phyloP scores from a whole-genome alignment of 495 filamentous ascomycete genomes.

The Gamarada debralockiae region DNA sequence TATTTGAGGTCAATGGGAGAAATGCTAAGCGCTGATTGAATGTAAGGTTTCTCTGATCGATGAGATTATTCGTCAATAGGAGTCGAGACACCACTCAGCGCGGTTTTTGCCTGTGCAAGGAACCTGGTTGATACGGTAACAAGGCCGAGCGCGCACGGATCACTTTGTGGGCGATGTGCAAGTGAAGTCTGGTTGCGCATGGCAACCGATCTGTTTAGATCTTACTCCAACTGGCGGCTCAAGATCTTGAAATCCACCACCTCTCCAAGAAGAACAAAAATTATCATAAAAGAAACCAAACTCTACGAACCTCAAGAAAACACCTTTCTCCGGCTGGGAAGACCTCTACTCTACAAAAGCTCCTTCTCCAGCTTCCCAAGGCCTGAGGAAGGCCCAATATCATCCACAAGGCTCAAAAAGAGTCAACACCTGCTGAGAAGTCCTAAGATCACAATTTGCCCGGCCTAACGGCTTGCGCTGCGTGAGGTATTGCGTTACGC shows the following conservation, averaged over 20 bases:
- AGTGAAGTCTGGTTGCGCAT: no score
- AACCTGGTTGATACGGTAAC: conserved; percentile 3
- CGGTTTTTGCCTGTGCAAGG: no score
- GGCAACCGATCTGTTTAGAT: no score
- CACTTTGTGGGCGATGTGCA: no score
- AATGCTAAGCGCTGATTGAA: conserved; percentile 15
- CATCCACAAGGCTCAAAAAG: conserved; percentile 26
- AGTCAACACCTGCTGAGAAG: conserved; percentile 42
- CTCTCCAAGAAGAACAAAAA: background rate
- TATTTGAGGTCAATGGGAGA: background rate
- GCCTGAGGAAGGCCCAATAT: conserved; percentile 22
- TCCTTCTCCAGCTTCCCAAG: conserved; percentile 9
- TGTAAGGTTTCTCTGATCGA: background rate
- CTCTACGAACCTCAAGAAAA: background rate
- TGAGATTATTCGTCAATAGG: no score
- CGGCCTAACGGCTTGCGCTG: conserved; percentile 71
- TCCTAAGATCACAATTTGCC: conserved; percentile 39
- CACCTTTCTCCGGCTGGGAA: background rate
- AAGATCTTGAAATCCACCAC: background rate
- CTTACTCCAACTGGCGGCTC: background rate
- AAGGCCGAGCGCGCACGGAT: background rate
- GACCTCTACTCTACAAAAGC: background rate
- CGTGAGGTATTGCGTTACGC: conserved; percentile 53
- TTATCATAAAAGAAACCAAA: background rate
- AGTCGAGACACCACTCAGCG: no score